A percentile compares a stretch with the other conserved stretches of the same genome.
Conservation (phyloP, 768 basidiomycete species). For the Rhodosporidiobolus odoratus region DNA sequence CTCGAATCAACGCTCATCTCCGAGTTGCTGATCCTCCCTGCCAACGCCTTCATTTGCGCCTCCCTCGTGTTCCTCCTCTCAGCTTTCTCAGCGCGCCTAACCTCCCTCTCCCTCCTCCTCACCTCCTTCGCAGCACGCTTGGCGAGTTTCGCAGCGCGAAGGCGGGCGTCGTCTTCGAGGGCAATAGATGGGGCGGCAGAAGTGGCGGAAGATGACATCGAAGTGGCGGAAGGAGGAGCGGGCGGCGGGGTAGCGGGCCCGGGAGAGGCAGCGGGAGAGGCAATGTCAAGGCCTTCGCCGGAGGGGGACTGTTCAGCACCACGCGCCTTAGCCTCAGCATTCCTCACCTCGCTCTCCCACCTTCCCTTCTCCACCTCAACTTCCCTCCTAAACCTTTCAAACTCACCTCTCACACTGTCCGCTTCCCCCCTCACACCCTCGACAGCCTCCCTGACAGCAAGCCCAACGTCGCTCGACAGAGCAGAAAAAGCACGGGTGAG, state of each 20-base stretch:
- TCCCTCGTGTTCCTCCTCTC: neutral
- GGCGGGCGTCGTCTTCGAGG: no score
- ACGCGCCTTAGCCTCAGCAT: neutral
- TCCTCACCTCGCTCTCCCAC: neutral
- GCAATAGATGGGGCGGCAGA: no score
- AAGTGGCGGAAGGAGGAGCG: neutral
- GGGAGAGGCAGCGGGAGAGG: neutral
- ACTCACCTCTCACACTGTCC: constrained; percentile 3
- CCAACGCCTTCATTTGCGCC: neutral
- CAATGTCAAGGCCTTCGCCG: neutral
- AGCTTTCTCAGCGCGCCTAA: neutral
- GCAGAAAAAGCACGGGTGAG: neutral
- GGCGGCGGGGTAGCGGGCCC: neutral
- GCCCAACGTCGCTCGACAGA: neutral
- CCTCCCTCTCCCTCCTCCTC: constrained; percentile 1
- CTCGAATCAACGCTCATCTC: neutral
- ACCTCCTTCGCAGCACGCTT: neutral
- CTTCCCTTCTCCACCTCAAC: neutral
- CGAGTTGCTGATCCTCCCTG: neutral
- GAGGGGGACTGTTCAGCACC: neutral
- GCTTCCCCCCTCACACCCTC: constrained; percentile 10
- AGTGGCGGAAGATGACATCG: no score
- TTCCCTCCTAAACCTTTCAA: constrained; percentile 1
- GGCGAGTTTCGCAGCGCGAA: neutral
- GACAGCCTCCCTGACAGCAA: neutral